Evolutionary conservation across 1,284 basidiomycete species (phyloP), one percentile per base, ranked within the genome.

Genomic region (Lentinula novae-zelandiae): DNA sequence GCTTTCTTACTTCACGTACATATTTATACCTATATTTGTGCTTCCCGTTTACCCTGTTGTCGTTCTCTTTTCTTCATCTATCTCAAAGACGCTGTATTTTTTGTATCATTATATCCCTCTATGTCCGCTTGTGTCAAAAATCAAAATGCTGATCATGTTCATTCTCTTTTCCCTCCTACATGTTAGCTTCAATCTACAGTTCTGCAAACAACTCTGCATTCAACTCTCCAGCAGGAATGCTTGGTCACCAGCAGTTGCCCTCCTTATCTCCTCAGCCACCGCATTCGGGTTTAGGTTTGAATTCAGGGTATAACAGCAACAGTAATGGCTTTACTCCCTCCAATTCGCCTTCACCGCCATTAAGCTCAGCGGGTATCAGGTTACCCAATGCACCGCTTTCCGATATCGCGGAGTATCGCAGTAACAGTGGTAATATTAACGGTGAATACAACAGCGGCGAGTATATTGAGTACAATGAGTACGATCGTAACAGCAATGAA

Each of bases 371-470:
- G 15, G 58, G 53, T 22, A 90, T 90, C 66, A 84, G 88, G 50
- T 81, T 90, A 3, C 88, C 88, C 8, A 87, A 84, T 61, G 81
- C 85, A 3, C 85, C 87, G 2, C 76, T 90, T 46, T 80, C 81
- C 17, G 87, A 89, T 68, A 82, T 89, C 61, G 82, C 82, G 2
- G 80, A 82, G 58, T 74, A 76, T 66, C 56, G 68, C 78, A 42
- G 5, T 48, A 38, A 22, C 52, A 53, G 52, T 36, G 27, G 5
- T 15, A 36, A 31, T n/a, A 49, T n/a, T 1, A 31, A 49, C 46
- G 31, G 49, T 8, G 49, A 50, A 12, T 33, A 44, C 38, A 46
- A 7, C 42, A 6, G 42, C 5, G 17, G 17, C 7, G n/a, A 46
- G 17, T 22, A 22, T 46, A 46, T 12, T 8, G 15, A 22, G 15